phyloP scores from a whole-genome alignment of 192 early-diverging fungal species.

The Coemansia sp. region DNA sequence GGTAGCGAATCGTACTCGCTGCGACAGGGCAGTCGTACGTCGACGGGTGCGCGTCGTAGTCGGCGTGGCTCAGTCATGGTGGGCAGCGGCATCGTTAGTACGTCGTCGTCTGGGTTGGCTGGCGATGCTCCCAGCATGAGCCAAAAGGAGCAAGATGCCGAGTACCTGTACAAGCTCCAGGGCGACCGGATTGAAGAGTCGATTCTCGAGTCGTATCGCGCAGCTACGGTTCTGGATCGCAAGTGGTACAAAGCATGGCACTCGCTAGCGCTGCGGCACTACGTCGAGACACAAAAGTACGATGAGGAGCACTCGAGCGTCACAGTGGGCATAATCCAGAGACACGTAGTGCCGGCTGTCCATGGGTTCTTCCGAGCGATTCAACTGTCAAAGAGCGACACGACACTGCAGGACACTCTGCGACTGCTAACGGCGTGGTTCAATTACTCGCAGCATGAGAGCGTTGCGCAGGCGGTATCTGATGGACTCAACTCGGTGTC shows the following conservation, averaged over 20 bases:
- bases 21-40: background rate
- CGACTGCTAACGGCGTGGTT: conserved; percentile 93
- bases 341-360: conserved; percentile 72
- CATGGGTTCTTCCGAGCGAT: conserved; percentile 94
- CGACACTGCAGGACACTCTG: conserved; percentile 91
- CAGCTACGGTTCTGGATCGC: conserved; percentile 85
- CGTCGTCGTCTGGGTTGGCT: background rate
- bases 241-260: conserved; percentile 99
- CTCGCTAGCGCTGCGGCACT: conserved; percentile 84
- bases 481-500: conserved; percentile 81
- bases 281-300: conserved; percentile 82
- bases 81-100: background rate
- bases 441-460: conserved; percentile 85
- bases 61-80: background rate
- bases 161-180: conserved; percentile 20
- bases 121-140: background rate
- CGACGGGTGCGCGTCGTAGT: background rate
- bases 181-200: conserved; percentile 38
- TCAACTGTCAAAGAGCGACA: conserved; percentile 76
- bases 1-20: background rate
- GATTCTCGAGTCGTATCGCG: conserved; percentile 76
- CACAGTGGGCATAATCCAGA: conserved; percentile 61
- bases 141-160: conserved; percentile 10
- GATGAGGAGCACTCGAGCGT: conserved; percentile 62
- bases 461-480: conserved; percentile 78